These are phyloP conservation scores for Pythium oligandrum DNA, from an alignment of 352 stramenopile species.

Conservation along the genomic window DNA sequence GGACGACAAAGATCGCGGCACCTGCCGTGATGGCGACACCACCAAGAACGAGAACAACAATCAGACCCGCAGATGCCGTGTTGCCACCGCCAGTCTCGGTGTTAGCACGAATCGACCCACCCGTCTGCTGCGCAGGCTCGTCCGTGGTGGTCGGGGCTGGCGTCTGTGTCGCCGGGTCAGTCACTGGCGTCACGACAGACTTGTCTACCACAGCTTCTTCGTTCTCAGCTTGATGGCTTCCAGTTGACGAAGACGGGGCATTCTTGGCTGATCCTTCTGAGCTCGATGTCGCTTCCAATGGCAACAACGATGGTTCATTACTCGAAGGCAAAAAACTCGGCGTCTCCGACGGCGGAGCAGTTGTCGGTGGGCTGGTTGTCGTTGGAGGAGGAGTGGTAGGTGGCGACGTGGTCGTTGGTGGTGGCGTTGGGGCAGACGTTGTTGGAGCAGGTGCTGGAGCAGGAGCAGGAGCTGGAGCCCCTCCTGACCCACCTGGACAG, in stretches of 20 bases:
- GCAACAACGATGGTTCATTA: too few relatives aligned
- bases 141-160: neutral
- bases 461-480: conserved; percentile 17
- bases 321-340: too few relatives aligned
- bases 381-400: conserved; percentile 2
- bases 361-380: neutral
- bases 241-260: too few relatives aligned
- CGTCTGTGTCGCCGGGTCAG: neutral
- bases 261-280: too few relatives aligned
- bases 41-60: conserved; percentile 23
- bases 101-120: conserved; percentile 23
- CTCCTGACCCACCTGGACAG: conserved; percentile 40
- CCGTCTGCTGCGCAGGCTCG: neutral
- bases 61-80: conserved; percentile 23
- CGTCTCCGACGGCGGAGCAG: too few relatives aligned
- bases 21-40: conserved; percentile 28
- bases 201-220: conserved; percentile 6
- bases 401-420: conserved; percentile 15
- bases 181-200: too few relatives aligned
- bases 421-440: conserved; percentile 7
- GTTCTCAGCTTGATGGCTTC: conserved; percentile 3
- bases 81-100: conserved; percentile 33
- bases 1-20: conserved; percentile 39
- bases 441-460: conserved; percentile 16
- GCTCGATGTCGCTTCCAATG: too few relatives aligned